These are phyloP conservation scores for Tilletia setariae DNA, from an alignment of 1,284 basidiomycete genomes.

Conservation along the genomic window DNA sequence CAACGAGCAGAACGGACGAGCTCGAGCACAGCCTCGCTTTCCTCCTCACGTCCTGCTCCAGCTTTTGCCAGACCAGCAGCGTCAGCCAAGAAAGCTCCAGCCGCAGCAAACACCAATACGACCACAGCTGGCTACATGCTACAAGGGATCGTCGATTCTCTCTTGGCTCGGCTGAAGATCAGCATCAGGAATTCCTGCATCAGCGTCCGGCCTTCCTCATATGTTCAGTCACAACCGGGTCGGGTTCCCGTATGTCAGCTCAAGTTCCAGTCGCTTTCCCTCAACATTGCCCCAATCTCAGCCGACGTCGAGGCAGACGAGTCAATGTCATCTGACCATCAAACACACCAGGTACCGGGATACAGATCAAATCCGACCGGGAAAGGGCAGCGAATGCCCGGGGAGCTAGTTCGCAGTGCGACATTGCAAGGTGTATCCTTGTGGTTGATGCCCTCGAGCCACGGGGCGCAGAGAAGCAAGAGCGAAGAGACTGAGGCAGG, in stretches of 20 bases:
- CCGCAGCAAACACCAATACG: not conserved
- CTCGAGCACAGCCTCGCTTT: constrained; percentile 13
- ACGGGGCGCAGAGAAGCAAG: too few species aligned
- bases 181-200: constrained; percentile 24
- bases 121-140: constrained; percentile 26
- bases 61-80: constrained; percentile 9
- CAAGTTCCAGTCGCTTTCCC: constrained; percentile 24
- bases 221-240: not conserved
- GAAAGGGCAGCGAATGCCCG: not conserved
- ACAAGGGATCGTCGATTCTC: constrained; percentile 33
- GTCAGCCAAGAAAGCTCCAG: not conserved
- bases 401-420: not conserved
- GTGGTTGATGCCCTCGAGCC: not conserved
- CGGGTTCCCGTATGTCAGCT: constrained; percentile 19
- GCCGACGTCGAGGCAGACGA: not conserved
- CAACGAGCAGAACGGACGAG: not conserved
- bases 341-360: not conserved
- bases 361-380: not conserved
- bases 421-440: not conserved
- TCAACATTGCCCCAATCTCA: not conserved
- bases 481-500: too few species aligned
- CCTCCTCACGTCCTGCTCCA: not conserved
- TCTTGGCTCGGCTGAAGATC: constrained; percentile 37
- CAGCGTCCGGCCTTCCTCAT: not conserved
- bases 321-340: not conserved